Evolutionary conservation across 2,329 filamentous ascomycete species (phyloP).

Genomic region (Pseudophaeomoniella oleicola): DNA sequence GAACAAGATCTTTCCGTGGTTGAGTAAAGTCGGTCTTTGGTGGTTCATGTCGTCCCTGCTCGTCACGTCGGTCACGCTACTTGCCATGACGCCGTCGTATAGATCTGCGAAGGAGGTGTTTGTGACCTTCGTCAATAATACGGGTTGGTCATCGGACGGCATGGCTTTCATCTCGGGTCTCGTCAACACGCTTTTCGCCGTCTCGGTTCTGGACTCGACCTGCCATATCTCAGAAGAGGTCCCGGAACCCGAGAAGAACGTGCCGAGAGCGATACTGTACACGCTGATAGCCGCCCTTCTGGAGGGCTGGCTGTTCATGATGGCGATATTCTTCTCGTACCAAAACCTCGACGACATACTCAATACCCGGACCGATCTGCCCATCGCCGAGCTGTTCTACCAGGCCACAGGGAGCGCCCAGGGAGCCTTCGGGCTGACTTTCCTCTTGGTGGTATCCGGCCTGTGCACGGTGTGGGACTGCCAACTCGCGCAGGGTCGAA

Average conservation of each 20-base stretch:
- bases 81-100: conserved; percentile 27
- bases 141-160: conserved; percentile 30
- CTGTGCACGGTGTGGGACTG: conserved; percentile 31
- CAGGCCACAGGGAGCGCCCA: conserved; percentile 25
- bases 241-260: conserved; percentile 28
- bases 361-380: conserved; percentile 27
- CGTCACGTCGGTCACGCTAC: conserved; percentile 34
- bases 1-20: too few relatives aligned
- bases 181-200: conserved; percentile 36
- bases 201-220: conserved; percentile 35
- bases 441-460: conserved; percentile 31
- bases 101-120: conserved; percentile 35
- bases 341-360: conserved; percentile 27
- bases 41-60: too few relatives aligned
- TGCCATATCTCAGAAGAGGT: conserved; percentile 39
- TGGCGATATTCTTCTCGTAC: conserved; percentile 36
- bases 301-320: conserved; percentile 32
- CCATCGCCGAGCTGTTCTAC: conserved; percentile 38
- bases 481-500: conserved; percentile 36
- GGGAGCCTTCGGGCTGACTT: conserved; percentile 32
- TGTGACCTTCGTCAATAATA: conserved; percentile 36
- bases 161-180: conserved; percentile 38
- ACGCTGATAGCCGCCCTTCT: conserved; percentile 35
- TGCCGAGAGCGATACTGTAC: conserved; percentile 35
- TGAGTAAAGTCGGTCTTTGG: too few relatives aligned